Percentiles rank a stretch among this genome's conserved stretches.
Evolutionary conservation across 2,329 filamentous ascomycete species (phyloP).

Genomic region (Periconia digitata): DNA sequence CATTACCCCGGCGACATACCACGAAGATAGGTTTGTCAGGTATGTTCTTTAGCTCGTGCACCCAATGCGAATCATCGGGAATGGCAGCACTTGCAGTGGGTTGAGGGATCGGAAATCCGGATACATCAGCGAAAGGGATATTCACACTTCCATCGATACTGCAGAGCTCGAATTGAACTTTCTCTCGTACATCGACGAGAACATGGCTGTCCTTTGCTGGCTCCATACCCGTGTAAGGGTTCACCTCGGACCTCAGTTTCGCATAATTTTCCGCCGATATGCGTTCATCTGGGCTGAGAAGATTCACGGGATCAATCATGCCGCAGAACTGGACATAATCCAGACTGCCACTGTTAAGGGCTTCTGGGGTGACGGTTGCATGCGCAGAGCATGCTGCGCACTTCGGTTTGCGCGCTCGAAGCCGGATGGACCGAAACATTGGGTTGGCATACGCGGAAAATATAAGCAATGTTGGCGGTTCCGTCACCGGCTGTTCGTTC

Average conservation of each 20-base stretch:
- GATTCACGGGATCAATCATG: constrained; percentile 53
- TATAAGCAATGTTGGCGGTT: constrained; percentile 50
- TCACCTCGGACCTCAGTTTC: constrained; percentile 30
- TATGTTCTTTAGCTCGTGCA: constrained; percentile 24
- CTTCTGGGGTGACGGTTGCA: constrained; percentile 63
- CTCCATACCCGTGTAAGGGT: constrained; percentile 35
- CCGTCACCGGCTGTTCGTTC: constrained; percentile 8
- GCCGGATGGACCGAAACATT: constrained; percentile 72
- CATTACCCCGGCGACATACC: constrained; percentile 74
- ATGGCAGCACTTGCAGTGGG: constrained; percentile 8
- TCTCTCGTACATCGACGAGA: constrained; percentile 81
- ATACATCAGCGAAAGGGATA: constrained; percentile 64
- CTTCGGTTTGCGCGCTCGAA: constrained; percentile 67
- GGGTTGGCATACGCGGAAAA: constrained; percentile 57
- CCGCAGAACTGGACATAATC: constrained; percentile 91
- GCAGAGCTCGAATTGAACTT: constrained; percentile 81
- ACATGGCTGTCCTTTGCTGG: constrained; percentile 51
- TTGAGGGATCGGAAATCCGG: constrained; percentile 18
- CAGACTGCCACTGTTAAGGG: constrained; percentile 64
- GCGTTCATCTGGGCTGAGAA: constrained; percentile 66
- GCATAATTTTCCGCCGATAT: constrained; percentile 67
- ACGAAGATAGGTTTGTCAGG: constrained; percentile 63
- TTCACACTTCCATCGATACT: constrained; percentile 76
- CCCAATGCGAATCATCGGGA: constrained; percentile 27
- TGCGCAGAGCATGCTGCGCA: constrained; percentile 76